Conservation (phyloP, 2,329 filamentous ascomycete genomes). For the Sclerotinia subarctica region DNA sequence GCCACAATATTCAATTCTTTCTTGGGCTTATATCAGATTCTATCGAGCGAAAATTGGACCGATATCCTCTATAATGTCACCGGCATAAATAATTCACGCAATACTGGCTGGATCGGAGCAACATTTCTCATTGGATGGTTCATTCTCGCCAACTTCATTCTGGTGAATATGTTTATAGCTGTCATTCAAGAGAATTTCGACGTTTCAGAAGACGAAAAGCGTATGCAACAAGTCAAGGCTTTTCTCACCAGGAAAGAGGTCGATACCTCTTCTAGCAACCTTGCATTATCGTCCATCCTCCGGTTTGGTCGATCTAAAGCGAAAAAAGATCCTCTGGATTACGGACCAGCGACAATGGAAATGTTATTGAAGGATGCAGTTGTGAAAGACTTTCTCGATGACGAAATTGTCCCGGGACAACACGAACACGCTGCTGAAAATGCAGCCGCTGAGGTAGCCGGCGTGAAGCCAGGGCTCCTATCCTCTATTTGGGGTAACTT, state of each 20-base stretch:
- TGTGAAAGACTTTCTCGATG: conserved; percentile 90
- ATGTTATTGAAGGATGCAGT: conserved; percentile 97
- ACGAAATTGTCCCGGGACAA: conserved; percentile 52
- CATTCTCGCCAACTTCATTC: conserved; percentile 89
- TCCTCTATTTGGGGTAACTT: conserved; percentile 61
- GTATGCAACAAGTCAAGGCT: conserved; percentile 90
- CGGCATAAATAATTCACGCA: conserved; percentile 57
- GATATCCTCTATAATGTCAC: conserved; percentile 80
- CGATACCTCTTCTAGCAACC: conserved; percentile 65
- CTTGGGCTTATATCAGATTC: conserved; percentile 93
- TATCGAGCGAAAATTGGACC: conserved; percentile 98
- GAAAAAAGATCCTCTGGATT: conserved; percentile 80
- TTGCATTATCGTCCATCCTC: conserved; percentile 72
- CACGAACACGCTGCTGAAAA: conserved; percentile 37
- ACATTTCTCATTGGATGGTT: conserved; percentile 94
- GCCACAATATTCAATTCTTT: conserved; percentile 93
- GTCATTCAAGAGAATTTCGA: conserved; percentile 99
- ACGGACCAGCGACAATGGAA: conserved; percentile 86
- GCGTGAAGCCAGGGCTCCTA: conserved; percentile 55
- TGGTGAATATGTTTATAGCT: conserved; percentile 99
- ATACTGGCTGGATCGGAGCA: conserved; percentile 89
- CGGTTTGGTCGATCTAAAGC: conserved; percentile 57
- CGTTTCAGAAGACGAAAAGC: conserved; percentile 96
- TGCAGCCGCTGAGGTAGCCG: conserved; percentile 35
- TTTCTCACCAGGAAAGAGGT: conserved; percentile 91